Evolutionary conservation across 495 filamentous ascomycete species (phyloP), one percentile per base, ranked within the genome.

Genomic region (Bryoglossum gracile): DNA sequence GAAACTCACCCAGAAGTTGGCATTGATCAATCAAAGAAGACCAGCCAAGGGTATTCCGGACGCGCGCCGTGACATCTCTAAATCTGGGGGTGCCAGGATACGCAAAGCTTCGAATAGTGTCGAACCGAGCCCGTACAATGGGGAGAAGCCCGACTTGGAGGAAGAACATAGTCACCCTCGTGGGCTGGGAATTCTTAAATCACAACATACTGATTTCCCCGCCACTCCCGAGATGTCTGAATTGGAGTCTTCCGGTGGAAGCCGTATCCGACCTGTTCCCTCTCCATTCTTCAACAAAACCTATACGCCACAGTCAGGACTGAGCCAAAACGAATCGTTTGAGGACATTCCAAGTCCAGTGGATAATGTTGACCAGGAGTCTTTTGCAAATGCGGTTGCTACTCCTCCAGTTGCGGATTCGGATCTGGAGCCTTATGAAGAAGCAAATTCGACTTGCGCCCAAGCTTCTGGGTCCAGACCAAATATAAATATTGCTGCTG

Each of bases 401-500:
- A 79, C 75, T n/a, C 74, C 74, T 11, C 74, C 74, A 8, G 65
- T 77, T 39, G 77, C 73, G 2, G 74, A 76, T 44, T 65, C 68
- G 1, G 75, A 77, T 34, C 62, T 72, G 8, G 74, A 76, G 23
- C 67, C 69, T 19, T 68, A 71, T 51, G 68, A 64, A 11, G 68
- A 72, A 35, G 68, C 69, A 26, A 67, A 65, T 14, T 55, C 69
- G 3, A 64, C 65, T 24, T 67, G 65, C 32, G 18, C 68, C 57
- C 38, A 40, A 62, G 1, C 63, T 62, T n/a, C 65, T 57, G 38
- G 16, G 19, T 55, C 66, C 36, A 60, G 75, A 19, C 69, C 74
- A 25, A 64, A 49, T 25, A 67, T 83, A 44, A 84, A 82, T 58
- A 80, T 81, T 1, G 65, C 74, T 22, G 78, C 80, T 23, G 78